Conservation (phyloP, 129 eudicot genomes). For the Artemisia argyi region DNA sequence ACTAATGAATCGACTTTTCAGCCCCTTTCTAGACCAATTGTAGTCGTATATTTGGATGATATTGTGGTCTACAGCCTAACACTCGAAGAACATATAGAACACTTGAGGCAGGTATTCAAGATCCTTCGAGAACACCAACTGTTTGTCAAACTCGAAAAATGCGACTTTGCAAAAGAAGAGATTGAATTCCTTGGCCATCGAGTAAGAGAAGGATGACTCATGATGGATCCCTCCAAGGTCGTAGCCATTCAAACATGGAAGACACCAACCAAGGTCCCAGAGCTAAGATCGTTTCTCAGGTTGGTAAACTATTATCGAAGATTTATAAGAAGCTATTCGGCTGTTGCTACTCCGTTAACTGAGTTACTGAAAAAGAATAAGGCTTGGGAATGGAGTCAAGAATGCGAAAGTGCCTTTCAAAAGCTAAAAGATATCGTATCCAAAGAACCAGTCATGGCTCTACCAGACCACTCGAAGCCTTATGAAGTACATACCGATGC, state of each 20-base stretch:
- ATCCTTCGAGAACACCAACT: background rate
- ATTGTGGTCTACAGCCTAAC: background rate
- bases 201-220: background rate
- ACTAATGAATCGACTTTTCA: too few relatives aligned
- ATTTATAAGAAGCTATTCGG: background rate
- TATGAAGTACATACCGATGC: too few relatives aligned
- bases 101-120: background rate
- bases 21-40: too few relatives aligned
- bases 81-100: too few relatives aligned
- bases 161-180: background rate
- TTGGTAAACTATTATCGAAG: background rate
- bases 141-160: background rate
- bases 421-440: slow-evolving; percentile 1
- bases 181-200: background rate
- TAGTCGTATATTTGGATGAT: background rate
- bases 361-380: background rate
- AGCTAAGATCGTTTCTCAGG: background rate
- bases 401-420: slow-evolving; percentile 6
- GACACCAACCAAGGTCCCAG: background rate
- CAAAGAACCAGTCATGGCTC: slow-evolving; percentile 11
- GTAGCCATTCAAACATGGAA: background rate
- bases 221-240: background rate
- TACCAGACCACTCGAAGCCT: too few relatives aligned
- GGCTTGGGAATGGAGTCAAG: too few relatives aligned
- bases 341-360: background rate